phyloP scores from a whole-genome alignment of 1,139 yeast species.

The Pneumocystis murina region DNA sequence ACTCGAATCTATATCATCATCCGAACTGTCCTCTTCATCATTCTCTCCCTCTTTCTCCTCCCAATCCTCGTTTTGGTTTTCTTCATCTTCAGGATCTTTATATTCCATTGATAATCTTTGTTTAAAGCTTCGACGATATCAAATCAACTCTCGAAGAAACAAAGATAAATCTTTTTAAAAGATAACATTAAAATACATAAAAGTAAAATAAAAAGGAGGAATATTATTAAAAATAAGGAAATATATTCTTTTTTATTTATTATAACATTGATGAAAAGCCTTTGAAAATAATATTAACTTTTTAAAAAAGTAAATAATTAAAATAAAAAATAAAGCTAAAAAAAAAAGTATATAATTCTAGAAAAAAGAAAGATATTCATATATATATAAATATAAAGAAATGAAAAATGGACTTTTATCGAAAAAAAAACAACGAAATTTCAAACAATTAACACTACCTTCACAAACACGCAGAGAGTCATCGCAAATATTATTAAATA shows the following conservation, averaged over 20 bases:
- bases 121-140: background rate
- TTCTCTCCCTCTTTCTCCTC: constrained; percentile 10
- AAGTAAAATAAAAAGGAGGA: background rate
- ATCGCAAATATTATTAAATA: constrained; percentile 11
- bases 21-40: constrained; percentile 18
- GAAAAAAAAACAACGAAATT: constrained; percentile 42
- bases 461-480: constrained; percentile 18
- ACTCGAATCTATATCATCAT: constrained; percentile 24
- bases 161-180: background rate
- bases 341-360: background rate
- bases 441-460: constrained; percentile 50
- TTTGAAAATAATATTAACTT: background rate
- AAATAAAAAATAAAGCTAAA: background rate
- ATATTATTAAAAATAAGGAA: background rate
- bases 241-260: background rate
- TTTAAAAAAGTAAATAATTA: background rate
- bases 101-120: background rate
- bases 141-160: background rate
- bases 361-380: background rate
- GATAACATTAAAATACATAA: background rate
- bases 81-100: constrained; percentile 9
- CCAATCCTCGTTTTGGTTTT: background rate
- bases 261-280: background rate
- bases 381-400: background rate
- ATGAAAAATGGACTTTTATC: background rate